These are phyloP conservation scores for Debaryomyces psychrophilus DNA, from an alignment of 1,139 yeast species.

Conservation along the genomic window DNA sequence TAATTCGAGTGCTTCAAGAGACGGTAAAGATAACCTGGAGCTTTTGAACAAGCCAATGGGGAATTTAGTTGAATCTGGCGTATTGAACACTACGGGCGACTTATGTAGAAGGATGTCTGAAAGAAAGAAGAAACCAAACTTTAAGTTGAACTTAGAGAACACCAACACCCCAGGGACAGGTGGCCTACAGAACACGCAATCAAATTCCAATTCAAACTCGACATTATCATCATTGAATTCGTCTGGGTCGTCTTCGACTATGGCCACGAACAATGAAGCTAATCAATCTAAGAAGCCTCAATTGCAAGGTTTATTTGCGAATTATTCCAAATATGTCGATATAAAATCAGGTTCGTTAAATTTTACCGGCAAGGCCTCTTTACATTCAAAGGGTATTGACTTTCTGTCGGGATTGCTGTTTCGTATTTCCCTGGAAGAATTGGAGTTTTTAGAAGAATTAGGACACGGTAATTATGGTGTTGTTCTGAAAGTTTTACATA, in stretches of 20 bases:
- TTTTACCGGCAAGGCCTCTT: slow-evolving; percentile 90
- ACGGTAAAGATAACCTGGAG: background rate
- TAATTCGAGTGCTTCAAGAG: slow-evolving; percentile 19
- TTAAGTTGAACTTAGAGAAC: slow-evolving; percentile 37
- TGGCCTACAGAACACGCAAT: background rate
- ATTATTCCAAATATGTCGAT: slow-evolving; percentile 85
- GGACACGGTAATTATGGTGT: slow-evolving; percentile 97
- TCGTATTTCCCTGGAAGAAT: slow-evolving; percentile 81
- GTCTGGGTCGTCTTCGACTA: slow-evolving; percentile 9
- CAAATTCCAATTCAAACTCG: slow-evolving; percentile 3
- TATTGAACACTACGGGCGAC: slow-evolving; percentile 36
- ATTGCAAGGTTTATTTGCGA: slow-evolving; percentile 68
- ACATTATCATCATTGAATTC: slow-evolving; percentile 11
- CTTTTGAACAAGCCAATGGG: slow-evolving; percentile 25
- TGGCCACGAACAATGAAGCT: slow-evolving; percentile 6
- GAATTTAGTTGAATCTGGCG: background rate
- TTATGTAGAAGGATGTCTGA: slow-evolving; percentile 42
- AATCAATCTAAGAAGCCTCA: slow-evolving; percentile 16
- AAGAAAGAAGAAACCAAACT: slow-evolving; percentile 42
- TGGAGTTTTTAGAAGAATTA: slow-evolving; percentile 80
- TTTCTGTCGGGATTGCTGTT: slow-evolving; percentile 88
- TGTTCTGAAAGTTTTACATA: slow-evolving; percentile 87
- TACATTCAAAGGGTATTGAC: slow-evolving; percentile 90
- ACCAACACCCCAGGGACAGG: slow-evolving; percentile 1
- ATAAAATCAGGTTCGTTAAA: slow-evolving; percentile 88